phyloP scores from a whole-genome alignment of 148 eudicot genomes.

The Cornus florida region DNA sequence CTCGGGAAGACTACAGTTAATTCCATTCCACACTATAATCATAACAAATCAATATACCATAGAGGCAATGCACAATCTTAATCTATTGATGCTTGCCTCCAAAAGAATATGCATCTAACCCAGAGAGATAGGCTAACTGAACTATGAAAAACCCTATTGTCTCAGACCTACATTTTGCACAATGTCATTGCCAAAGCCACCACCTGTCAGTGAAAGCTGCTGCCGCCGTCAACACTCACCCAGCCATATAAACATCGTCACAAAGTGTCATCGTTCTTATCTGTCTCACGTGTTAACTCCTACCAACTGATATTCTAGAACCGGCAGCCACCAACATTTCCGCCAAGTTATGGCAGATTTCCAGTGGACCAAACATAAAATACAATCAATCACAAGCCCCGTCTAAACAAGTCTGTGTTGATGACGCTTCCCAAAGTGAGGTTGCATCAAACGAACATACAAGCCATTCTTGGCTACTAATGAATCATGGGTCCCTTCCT shows the following conservation, averaged over 20 bases:
- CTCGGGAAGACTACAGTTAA: slow-evolving; percentile 30
- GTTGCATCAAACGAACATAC: slow-evolving; percentile 95
- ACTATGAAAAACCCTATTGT: slow-evolving; percentile 18
- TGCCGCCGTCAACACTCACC: background rate
- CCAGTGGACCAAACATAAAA: slow-evolving; percentile 19
- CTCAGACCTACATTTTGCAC: slow-evolving; percentile 16
- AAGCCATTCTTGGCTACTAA: slow-evolving; percentile 74
- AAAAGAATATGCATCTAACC: slow-evolving; percentile 38
- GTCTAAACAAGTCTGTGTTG: slow-evolving; percentile 65
- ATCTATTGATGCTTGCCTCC: slow-evolving; percentile 31
- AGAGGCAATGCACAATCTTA: slow-evolving; percentile 31
- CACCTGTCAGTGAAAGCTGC: background rate
- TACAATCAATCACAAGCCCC: slow-evolving; percentile 18
- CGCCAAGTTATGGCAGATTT: slow-evolving; percentile 6
- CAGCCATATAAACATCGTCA: slow-evolving; percentile 7
- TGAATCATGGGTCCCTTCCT: slow-evolving; percentile 80
- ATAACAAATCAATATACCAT: slow-evolving; percentile 34
- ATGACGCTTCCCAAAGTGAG: slow-evolving; percentile 86
- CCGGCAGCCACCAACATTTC: background rate
- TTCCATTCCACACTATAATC: slow-evolving; percentile 18
- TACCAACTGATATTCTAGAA: background rate
- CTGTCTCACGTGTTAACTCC: background rate
- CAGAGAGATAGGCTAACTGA: slow-evolving; percentile 21
- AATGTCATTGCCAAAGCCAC: slow-evolving; percentile 7
- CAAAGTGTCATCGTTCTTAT: background rate